Base-by-base conservation (phyloP, 371 early-diverging fungal genomes). In the Mucor ambiguus region DNA sequence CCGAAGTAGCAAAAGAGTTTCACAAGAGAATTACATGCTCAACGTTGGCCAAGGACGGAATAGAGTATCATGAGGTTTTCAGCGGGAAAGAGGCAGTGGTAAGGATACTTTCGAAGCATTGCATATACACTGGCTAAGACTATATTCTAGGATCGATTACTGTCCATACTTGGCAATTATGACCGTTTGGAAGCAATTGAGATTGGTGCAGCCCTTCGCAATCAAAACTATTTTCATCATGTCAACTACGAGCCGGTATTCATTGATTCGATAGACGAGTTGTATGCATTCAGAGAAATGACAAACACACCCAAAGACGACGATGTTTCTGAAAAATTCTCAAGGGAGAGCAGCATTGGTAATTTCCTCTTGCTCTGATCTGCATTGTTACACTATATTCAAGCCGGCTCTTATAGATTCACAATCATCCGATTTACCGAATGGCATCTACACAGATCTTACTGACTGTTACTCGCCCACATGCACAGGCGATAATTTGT, bases 61-160 rank as follows among this genome's bases (percentile, higher is more conserved):
- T 95, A n/a, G 90, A 93, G 68, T 92, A 96, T 78, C 84, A 84
- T 49, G 87, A 89, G 54, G 90, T 88, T 60, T 95, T 95, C 73
- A 85, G 88, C 43, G 97, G 96, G 30, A 81, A 84, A 65, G 92
- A 93, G 26, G 95, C 92, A 18, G 95, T 96, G 60, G 95, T 91
- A 85, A 71, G 78, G 71, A 37, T 48, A 12, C 1, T 12, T 22
- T 48, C 26, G 38, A 55, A 22, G 22, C 30, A 33, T 44, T 14
- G 29, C 4, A 16, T 52, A 2, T 11, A 20, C 18, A 3, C 20
- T 49, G 24, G 20, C 28, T 62, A 43, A 20, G n/a, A 16, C 11
- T 10, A 16, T 37, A 35, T 66, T 16, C 18, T 80, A 93, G 92
- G 90, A 92, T 69, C 88, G 86, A 60, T 68, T 94, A 32, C 77